A percentile compares a stretch with the other conserved stretches of the same genome.
Conservation (phyloP, 306 rosid genomes). For the Oxytropis ochrocephala region DNA sequence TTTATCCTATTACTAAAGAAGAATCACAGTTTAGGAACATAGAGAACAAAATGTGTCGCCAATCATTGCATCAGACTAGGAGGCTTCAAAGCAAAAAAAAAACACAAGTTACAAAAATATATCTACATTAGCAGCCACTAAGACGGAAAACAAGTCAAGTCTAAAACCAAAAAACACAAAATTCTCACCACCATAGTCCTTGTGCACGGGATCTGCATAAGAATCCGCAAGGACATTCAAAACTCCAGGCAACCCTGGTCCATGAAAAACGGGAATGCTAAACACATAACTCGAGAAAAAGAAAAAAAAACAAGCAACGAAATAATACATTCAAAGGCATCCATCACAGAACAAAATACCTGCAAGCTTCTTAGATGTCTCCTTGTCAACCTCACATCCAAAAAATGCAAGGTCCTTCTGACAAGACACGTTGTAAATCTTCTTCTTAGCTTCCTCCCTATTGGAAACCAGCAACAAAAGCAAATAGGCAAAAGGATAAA, state of each 20-base stretch:
- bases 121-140: background rate
- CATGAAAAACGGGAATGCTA: background rate
- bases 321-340: background rate
- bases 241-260: constrained; percentile 71
- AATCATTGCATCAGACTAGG: background rate
- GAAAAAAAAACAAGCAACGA: background rate
- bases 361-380: constrained; percentile 86
- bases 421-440: constrained; percentile 80
- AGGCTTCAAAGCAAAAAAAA: background rate
- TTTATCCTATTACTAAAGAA: background rate
- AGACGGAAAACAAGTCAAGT: background rate
- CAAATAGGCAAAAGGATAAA: background rate
- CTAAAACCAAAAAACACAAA: background rate
- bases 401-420: constrained; percentile 75
- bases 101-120: background rate
- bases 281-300: background rate
- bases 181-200: constrained; percentile 85
- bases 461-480: constrained; percentile 17
- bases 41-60: background rate
- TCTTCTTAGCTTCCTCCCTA: constrained; percentile 90
- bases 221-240: constrained; percentile 87
- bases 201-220: constrained; percentile 76
- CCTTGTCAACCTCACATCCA: constrained; percentile 89
- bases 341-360: constrained; percentile 36
- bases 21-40: background rate